Evolutionary conservation across 768 basidiomycete species (phyloP).

Genomic region (Tulasnella sp.): DNA sequence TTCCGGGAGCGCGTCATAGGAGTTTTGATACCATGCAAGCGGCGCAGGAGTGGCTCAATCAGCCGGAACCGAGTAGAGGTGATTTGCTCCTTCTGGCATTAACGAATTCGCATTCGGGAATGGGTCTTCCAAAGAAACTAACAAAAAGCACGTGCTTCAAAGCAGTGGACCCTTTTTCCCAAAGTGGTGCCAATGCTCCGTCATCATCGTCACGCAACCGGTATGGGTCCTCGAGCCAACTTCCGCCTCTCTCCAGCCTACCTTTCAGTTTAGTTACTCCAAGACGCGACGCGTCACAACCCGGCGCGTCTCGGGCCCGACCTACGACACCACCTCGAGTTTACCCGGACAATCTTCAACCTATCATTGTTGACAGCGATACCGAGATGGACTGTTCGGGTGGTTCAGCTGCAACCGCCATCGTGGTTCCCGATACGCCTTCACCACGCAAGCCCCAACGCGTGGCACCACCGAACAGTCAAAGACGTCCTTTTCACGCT

Average conservation of each 20-base stretch:
- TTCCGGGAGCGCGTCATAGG: constrained; percentile 12
- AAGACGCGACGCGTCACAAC: background rate
- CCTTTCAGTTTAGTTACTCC: background rate
- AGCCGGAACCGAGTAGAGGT: constrained; percentile 2
- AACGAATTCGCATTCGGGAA: no score
- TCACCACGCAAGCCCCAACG: background rate
- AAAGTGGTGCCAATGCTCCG: background rate
- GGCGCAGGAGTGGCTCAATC: constrained; percentile 9
- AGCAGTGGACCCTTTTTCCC: background rate
- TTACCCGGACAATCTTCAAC: background rate
- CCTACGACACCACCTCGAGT: background rate
- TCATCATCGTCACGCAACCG: background rate
- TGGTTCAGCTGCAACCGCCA: background rate
- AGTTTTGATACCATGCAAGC: constrained; percentile 2
- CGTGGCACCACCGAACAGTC: background rate
- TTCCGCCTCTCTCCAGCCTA: background rate
- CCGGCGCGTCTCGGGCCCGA: background rate
- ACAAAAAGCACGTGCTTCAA: background rate
- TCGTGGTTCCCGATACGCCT: background rate
- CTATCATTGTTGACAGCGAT: background rate
- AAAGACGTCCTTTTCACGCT: background rate
- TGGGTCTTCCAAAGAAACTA: background rate
- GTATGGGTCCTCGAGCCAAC: background rate
- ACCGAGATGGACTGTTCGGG: background rate
- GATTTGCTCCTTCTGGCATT: background rate